phyloP scores from a whole-genome alignment of 2,329 filamentous ascomycete genomes.

The Pseudogymnoascus sp. region DNA sequence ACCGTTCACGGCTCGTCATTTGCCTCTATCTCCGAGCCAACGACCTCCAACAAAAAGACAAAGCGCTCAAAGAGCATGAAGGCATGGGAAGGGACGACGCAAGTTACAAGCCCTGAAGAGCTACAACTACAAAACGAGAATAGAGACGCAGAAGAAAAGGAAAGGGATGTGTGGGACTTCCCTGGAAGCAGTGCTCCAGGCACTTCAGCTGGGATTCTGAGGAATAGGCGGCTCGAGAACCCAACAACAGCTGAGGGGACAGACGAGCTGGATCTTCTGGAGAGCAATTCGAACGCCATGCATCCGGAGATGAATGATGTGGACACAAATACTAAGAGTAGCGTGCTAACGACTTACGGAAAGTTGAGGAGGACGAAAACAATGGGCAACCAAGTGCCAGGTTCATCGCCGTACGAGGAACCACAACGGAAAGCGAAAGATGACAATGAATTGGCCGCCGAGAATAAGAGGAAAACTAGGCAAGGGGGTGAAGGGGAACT shows the following conservation, averaged over 20 bases:
- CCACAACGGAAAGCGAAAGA: background rate
- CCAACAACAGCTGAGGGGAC: background rate
- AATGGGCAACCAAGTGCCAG: constrained; percentile 4
- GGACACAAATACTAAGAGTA: background rate
- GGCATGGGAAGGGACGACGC: constrained; percentile 6
- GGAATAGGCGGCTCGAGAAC: background rate
- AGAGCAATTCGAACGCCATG: background rate
- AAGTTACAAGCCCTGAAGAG: background rate
- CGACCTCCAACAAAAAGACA: background rate
- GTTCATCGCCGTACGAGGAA: background rate
- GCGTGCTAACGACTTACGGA: constrained; percentile 7
- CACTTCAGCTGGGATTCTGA: background rate
- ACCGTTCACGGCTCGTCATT: constrained; percentile 5
- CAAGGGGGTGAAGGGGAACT: constrained; percentile 8
- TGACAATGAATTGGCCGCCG: background rate
- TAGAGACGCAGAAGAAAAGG: background rate
- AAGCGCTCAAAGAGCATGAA: constrained; percentile 10
- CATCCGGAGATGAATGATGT: background rate
- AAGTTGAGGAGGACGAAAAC: constrained; percentile 7
- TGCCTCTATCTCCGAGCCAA: constrained; percentile 4
- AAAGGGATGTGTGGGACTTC: constrained; percentile 11
- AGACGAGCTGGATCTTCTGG: background rate
- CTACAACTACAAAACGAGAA: background rate
- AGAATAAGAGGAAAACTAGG: background rate
- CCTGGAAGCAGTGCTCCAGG: constrained; percentile 12